These are phyloP conservation scores for Polyporus tsugae DNA, from an alignment of 1,284 basidiomycete species.

Conservation along the genomic window DNA sequence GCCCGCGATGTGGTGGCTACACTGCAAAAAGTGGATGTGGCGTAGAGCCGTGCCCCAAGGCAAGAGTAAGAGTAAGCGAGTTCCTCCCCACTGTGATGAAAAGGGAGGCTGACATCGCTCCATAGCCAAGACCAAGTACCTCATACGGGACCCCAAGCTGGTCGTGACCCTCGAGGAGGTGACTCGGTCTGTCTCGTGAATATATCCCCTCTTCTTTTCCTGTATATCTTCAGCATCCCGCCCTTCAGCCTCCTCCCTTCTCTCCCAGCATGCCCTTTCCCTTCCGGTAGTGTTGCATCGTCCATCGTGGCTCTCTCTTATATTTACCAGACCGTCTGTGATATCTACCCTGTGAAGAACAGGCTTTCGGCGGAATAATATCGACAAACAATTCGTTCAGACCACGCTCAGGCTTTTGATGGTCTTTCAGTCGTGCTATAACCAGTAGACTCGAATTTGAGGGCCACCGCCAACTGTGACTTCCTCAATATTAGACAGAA, in stretches of 20 bases:
- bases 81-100: not conserved
- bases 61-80: not conserved
- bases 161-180: not conserved
- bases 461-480: no score
- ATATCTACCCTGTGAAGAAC: not conserved
- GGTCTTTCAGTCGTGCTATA: no score
- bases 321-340: not conserved
- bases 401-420: no score
- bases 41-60: not conserved
- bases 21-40: not conserved
- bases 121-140: not conserved
- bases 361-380: not conserved
- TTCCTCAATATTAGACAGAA: no score
- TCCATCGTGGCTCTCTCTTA: not conserved
- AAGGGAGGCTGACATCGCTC: not conserved
- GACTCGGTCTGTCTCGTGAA: not conserved
- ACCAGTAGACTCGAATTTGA: no score
- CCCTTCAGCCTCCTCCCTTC: not conserved
- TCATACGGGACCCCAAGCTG: not conserved
- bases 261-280: not conserved
- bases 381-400: not conserved
- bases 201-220: not conserved
- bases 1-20: slow-evolving; percentile 8
- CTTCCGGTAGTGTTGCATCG: not conserved
- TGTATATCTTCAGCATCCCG: not conserved